A percentile compares a stretch with the other conserved stretches of the same genome.
Conservation (phyloP, 179 eudicot genomes). For the Heliamphora pulchella region DNA sequence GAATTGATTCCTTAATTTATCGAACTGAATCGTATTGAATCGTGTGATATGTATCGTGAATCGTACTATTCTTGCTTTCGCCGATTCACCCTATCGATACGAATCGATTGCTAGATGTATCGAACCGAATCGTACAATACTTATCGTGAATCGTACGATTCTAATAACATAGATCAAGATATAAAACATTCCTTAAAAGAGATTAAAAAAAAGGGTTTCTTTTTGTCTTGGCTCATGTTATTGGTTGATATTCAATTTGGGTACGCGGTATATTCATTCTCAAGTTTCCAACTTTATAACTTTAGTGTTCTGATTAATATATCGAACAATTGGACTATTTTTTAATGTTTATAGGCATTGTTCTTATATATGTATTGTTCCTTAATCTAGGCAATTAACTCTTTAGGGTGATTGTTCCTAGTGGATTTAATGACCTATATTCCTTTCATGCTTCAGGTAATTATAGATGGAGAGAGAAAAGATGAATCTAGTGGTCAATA, state of each 20-base stretch:
- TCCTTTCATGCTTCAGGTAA: slow-evolving; percentile 42
- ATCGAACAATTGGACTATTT: not conserved
- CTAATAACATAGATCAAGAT: no score
- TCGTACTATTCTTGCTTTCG: no score
- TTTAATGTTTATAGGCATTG: not conserved
- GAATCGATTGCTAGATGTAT: no score
- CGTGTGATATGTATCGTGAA: no score
- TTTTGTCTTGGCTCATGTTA: not conserved
- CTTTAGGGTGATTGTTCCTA: not conserved
- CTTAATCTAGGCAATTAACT: not conserved
- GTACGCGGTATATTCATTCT: not conserved
- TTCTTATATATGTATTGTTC: not conserved
- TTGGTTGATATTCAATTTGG: slow-evolving; percentile 5
- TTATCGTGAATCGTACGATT: no score
- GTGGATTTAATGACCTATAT: not conserved
- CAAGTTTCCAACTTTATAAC: not conserved
- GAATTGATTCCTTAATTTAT: no score
- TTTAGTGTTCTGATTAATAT: not conserved
- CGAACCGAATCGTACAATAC: no score
- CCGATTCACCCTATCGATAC: no score
- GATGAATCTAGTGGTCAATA: slow-evolving; percentile 64
- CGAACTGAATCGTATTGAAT: no score
- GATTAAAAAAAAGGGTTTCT: no score
- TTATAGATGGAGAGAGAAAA: slow-evolving; percentile 54
- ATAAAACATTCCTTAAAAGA: no score